Base-by-base conservation (phyloP, 139 green algal species). In the Coelastrella sp. region DNA sequence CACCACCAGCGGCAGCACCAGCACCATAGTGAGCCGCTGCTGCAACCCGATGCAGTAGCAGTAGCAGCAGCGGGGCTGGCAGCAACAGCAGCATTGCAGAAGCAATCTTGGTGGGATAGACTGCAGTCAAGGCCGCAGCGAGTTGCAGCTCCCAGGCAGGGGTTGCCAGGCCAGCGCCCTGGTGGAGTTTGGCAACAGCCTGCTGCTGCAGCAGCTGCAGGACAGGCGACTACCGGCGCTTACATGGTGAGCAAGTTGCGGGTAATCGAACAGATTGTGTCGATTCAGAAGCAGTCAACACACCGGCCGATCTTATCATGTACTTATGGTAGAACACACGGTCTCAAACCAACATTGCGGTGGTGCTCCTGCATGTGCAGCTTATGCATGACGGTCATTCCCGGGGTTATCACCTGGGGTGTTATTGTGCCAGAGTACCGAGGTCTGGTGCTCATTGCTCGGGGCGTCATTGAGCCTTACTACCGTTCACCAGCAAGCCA, bases 201-300 rank as follows among this genome's bases (percentile, higher is more conserved):
- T 11, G 14, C 65, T n/a, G 66, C 83, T 58, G 11, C 80, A 68
- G 17, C 80, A 57, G 78, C 32, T 14, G 13, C 81, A 32, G 59
- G 7, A 58, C 58, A 22, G 23, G 5, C 79, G 54, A 19, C 56
- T 60, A 5, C 79, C 5, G 79, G 56, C 6, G 65, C 23, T 10
- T 88, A 88, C 47, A 77, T 79, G 82, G 82, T 88, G 65, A 56
- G 82, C 17, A 32, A 78, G 0, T 16, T 78, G 7, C 6, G 73
- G 14, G 13, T 2, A 47, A 47, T 17, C 0, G 10, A 60, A 16
- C 74, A 80, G 22, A 14, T 80, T 0, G 14, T 4, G 61, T 71
- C 2, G 61, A 68, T 10, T 10, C 0, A 71, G 61, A 2, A 47
- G 61, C 11, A 71, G 2, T 10, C 10, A 71, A 13, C 3, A 19